Evolutionary conservation across 1,139 yeast genomes (phyloP).

Genomic region (Taphrina populina): DNA sequence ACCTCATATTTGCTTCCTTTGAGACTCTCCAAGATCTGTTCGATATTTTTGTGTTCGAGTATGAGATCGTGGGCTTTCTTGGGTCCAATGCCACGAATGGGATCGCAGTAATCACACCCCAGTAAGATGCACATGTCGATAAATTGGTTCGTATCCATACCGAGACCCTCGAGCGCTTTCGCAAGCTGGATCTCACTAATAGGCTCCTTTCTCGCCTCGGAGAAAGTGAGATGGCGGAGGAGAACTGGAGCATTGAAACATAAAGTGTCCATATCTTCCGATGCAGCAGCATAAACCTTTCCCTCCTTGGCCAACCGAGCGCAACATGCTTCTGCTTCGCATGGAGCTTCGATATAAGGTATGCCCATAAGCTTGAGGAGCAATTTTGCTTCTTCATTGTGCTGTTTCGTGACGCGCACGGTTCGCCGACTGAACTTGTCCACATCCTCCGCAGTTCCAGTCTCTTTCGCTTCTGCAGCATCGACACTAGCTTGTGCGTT

Average conservation of each 20-base stretch:
- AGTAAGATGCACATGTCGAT: conserved; percentile 86
- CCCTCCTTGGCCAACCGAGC: conserved; percentile 87
- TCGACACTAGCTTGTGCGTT: conserved; percentile 78
- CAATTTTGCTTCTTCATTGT: conserved; percentile 88
- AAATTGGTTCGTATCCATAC: conserved; percentile 67
- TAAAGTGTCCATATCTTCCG: conserved; percentile 98
- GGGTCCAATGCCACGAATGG: conserved; percentile 93
- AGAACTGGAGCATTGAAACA: conserved; percentile 85
- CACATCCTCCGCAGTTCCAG: conserved; percentile 75
- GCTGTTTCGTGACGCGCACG: conserved; percentile 82
- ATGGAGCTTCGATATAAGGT: conserved; percentile 89
- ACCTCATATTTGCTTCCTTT: conserved; percentile 53
- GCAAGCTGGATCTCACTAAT: conserved; percentile 76
- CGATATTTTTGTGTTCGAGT: conserved; percentile 78
- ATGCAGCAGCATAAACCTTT: conserved; percentile 83
- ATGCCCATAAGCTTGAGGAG: conserved; percentile 86
- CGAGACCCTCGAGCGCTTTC: conserved; percentile 72
- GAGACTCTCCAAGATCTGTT: conserved; percentile 56
- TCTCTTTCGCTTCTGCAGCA: conserved; percentile 72
- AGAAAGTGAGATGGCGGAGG: conserved; percentile 83
- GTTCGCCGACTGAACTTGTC: conserved; percentile 79
- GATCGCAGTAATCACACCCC: conserved; percentile 97
- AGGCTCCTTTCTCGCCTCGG: conserved; percentile 91
- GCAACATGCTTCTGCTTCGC: conserved; percentile 99
- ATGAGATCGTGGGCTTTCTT: conserved; percentile 86